Conservation (phyloP, 1,284 basidiomycete genomes). For the Anthracocystis walkeri region DNA sequence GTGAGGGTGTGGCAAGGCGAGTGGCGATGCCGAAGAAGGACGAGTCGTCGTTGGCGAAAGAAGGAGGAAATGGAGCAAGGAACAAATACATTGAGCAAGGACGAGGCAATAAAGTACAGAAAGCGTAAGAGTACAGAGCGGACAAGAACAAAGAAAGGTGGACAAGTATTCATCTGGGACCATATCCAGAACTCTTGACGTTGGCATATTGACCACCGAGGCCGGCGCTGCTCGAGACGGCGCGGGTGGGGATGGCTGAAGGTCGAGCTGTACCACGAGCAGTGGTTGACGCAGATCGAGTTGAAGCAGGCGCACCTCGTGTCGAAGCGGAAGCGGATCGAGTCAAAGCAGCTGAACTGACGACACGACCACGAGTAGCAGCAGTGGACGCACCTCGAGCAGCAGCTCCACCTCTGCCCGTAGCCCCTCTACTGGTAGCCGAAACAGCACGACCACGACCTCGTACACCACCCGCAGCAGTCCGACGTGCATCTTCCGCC, state of each 20-base stretch:
- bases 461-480: slow-evolving; percentile 10
- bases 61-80: neutral
- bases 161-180: slow-evolving; percentile 19
- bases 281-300: slow-evolving; percentile 24
- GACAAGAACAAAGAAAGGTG: neutral
- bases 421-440: slow-evolving; percentile 12
- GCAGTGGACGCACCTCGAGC: slow-evolving; percentile 20
- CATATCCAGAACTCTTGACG: slow-evolving; percentile 56
- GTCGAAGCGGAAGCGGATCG: slow-evolving; percentile 9
- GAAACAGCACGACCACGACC: slow-evolving; percentile 32
- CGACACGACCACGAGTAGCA: slow-evolving; percentile 24
- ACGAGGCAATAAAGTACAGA: neutral
- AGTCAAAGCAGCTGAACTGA: slow-evolving; percentile 8
- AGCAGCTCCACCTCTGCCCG: slow-evolving; percentile 19
- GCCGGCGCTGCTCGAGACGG: slow-evolving; percentile 45
- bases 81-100: slow-evolving; percentile 17
- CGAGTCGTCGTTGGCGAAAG: neutral
- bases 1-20: too few relatives aligned
- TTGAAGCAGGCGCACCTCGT: slow-evolving; percentile 13
- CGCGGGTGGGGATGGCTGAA: slow-evolving; percentile 38
- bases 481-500: slow-evolving; percentile 17
- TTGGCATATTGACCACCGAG: slow-evolving; percentile 54
- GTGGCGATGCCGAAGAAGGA: too few relatives aligned
- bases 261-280: slow-evolving; percentile 20
- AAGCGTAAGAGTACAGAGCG: neutral